Base-by-base conservation (phyloP, 176 grass and related monocot genomes). In the Puccinellia tenuiflora region DNA sequence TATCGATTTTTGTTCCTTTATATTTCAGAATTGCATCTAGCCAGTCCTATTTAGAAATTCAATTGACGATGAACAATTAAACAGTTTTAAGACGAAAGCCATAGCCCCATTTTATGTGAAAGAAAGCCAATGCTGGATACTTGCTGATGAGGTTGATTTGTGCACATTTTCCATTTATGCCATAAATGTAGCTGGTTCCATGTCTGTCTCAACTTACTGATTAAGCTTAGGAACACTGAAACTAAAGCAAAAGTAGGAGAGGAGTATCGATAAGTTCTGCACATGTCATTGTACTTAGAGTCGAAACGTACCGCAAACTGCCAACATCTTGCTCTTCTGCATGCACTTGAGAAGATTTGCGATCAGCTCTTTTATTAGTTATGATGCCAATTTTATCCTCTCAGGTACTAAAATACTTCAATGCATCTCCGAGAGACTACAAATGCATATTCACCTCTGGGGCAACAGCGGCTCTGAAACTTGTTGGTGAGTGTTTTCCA, bases 371-470 rank as follows among this genome's bases (percentile, higher is more conserved):
- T 78, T 85, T 84, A 31, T 88, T 68, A 30, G 15, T 86, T 64
- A 45, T 79, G 55, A 86, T 83, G 46, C 45, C 70, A 60, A 79
- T 60, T 87, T 85, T 38, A 77, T 79, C 46, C 77, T 86, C 64
- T 70, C 90, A 92, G 95, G 96, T 98, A 30, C 90, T 98, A 65
- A 89, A 88, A 60, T 98, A 95, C 64, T 95, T 95, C 57, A 95
- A 95, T 86, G 96, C 96, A 78, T 93, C 92, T 88, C 90, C 92
- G 2, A 90, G 85, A 71, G 88, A 95, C 12, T 98, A 98, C 88
- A 93, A 85, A 82, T 98, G 92, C 83, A 86, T 98, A 87, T 98
- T 98, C 90, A 98, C 96, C 62, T 98, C 96, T 47, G 96, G 96
- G 57, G 90, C 96, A 79, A 98, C 96, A 74, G 88, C 92, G 54